These are phyloP conservation scores for Lepiota venenata DNA, from an alignment of 768 basidiomycete species.

Conservation along the genomic window DNA sequence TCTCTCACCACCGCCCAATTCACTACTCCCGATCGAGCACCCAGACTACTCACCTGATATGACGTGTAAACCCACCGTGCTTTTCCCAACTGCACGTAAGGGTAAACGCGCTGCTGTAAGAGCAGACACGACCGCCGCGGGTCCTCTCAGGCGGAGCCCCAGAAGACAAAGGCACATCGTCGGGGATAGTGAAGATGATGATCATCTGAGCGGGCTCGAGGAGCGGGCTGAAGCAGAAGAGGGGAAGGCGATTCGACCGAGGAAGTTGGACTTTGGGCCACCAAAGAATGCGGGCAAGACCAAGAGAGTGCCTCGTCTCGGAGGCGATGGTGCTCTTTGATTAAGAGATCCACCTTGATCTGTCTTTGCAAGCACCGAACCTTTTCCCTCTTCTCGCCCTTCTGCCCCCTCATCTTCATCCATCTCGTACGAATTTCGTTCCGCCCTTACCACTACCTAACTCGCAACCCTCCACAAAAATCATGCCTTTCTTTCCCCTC, in stretches of 20 bases:
- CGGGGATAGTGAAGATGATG: conserved; percentile 6
- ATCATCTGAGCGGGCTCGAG: conserved; percentile 9
- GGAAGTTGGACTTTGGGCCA: conserved; percentile 13
- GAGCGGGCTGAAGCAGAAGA: conserved; percentile 6
- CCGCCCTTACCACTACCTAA: not conserved
- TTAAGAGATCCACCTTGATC: not conserved
- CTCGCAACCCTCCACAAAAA: not conserved
- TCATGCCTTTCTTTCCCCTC: not conserved
- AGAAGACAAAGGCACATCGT: not conserved
- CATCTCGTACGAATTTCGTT: not conserved
- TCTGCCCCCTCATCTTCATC: not conserved
- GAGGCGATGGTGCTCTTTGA: not conserved
- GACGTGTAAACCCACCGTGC: conserved; percentile 50
- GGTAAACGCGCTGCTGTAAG: conserved; percentile 3
- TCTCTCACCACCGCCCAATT: conserved; percentile 39
- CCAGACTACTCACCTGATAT: conserved; percentile 62
- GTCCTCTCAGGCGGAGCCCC: conserved; percentile 10
- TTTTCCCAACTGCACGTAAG: conserved; percentile 42
- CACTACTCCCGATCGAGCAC: conserved; percentile 55
- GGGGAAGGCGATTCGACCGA: conserved; percentile 3
- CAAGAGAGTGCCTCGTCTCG: not conserved
- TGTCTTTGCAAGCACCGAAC: not conserved
- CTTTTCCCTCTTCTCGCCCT: not conserved
- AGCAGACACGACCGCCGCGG: not conserved
- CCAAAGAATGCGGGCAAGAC: conserved; percentile 6